These are phyloP conservation scores for Boletus reticulatus DNA, from an alignment of 768 basidiomycete species.

Conservation along the genomic window DNA sequence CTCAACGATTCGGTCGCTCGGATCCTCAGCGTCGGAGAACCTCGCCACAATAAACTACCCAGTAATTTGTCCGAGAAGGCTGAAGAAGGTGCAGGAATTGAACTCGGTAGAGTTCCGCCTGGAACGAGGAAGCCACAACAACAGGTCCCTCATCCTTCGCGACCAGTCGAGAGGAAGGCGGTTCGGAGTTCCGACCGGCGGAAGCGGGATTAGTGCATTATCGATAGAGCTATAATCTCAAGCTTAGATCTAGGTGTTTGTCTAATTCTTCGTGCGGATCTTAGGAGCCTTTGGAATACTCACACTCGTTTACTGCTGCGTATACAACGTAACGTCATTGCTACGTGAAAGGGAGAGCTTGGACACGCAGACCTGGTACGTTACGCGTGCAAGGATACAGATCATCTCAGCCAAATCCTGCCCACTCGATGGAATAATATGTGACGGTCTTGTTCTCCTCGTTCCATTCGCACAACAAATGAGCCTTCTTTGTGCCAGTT, in stretches of 20 bases:
- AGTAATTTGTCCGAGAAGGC: slow-evolving; percentile 56
- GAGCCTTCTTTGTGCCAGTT: slow-evolving; percentile 96
- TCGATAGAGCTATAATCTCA: slow-evolving; percentile 9
- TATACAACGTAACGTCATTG: slow-evolving; percentile 2
- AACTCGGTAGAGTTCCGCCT: slow-evolving; percentile 17
- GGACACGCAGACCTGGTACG: background rate
- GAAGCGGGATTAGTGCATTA: slow-evolving; percentile 43
- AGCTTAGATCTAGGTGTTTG: background rate
- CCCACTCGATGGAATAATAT: slow-evolving; percentile 87
- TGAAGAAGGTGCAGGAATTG: slow-evolving; percentile 55
- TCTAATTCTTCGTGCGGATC: slow-evolving; percentile 16
- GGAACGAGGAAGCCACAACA: slow-evolving; percentile 9
- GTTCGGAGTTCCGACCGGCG: slow-evolving; percentile 38
- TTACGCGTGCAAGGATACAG: background rate
- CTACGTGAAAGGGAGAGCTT: background rate
- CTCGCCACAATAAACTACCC: slow-evolving; percentile 28
- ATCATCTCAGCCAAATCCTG: slow-evolving; percentile 65
- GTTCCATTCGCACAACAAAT: slow-evolving; percentile 88
- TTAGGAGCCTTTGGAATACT: slow-evolving; percentile 14
- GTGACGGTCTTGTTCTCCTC: slow-evolving; percentile 62
- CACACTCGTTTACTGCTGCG: slow-evolving; percentile 5
- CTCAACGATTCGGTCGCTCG: slow-evolving; percentile 70
- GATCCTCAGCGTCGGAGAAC: slow-evolving; percentile 42
- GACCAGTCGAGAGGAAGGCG: slow-evolving; percentile 12
- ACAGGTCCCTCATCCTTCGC: slow-evolving; percentile 2